Evolutionary conservation across 495 filamentous ascomycete genomes (phyloP).

Genomic region (Talaromyces adpressus): DNA sequence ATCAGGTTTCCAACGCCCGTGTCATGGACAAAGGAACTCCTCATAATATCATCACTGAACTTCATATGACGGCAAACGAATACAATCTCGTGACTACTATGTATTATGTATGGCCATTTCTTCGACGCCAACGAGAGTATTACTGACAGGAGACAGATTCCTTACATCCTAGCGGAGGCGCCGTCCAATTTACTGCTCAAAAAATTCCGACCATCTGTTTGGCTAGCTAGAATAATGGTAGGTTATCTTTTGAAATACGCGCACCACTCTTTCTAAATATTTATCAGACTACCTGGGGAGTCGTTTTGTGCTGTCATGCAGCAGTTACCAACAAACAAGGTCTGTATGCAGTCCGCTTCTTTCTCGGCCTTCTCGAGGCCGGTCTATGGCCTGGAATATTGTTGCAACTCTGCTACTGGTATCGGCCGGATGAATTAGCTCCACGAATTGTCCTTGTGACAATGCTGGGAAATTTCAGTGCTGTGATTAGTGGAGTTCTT

Average conservation of each 20-base stretch:
- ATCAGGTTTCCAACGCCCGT: slow-evolving; percentile 32
- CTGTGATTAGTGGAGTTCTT: slow-evolving; percentile 31
- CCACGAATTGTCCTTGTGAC: slow-evolving; percentile 15
- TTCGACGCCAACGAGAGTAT: neutral
- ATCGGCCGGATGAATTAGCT: slow-evolving; percentile 36
- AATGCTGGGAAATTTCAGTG: neutral
- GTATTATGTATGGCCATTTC: slow-evolving; percentile 17
- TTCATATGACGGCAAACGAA: slow-evolving; percentile 22
- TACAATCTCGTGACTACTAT: slow-evolving; percentile 22
- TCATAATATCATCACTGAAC: slow-evolving; percentile 36
- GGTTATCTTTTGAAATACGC: neutral
- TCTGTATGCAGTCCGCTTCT: slow-evolving; percentile 26
- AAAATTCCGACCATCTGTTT: slow-evolving; percentile 27
- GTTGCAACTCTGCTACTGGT: slow-evolving; percentile 36
- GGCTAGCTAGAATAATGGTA: slow-evolving; percentile 29
- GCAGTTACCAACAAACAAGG: slow-evolving; percentile 27
- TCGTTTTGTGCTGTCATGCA: slow-evolving; percentile 26
- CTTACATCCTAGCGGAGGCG: slow-evolving; percentile 38
- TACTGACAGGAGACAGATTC: slow-evolving; percentile 26
- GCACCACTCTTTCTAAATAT: too few species aligned
- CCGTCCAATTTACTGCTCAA: slow-evolving; percentile 36
- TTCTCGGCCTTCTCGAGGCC: slow-evolving; percentile 31
- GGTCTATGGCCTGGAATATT: slow-evolving; percentile 35
- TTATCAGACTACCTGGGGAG: slow-evolving; percentile 18
- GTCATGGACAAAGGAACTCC: slow-evolving; percentile 28